Percentiles rank a stretch among this genome's conserved stretches.
phyloP scores from a whole-genome alignment of 495 filamentous ascomycete genomes.

The Friedmanniomyces endolithicus region DNA sequence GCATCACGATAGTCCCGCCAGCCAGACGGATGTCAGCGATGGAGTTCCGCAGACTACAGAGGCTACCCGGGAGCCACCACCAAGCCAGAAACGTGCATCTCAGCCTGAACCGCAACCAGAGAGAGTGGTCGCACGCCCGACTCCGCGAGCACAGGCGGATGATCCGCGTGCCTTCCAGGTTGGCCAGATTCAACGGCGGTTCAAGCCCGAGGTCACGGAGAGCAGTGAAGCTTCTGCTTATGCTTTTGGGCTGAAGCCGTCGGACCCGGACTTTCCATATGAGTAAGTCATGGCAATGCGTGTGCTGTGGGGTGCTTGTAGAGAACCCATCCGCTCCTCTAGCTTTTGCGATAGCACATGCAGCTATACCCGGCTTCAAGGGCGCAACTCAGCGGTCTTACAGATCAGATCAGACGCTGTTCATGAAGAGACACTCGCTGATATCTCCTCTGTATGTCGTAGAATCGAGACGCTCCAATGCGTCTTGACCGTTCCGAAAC shows the following conservation, averaged over 20 bases:
- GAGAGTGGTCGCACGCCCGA: slow-evolving; percentile 46
- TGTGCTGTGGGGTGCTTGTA: too few species aligned
- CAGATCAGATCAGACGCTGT: too few species aligned
- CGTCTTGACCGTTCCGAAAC: slow-evolving; percentile 51
- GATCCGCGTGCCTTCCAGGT: slow-evolving; percentile 68
- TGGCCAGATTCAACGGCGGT: slow-evolving; percentile 61
- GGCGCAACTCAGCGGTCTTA: too few species aligned
- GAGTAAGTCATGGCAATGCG: slow-evolving; percentile 28
- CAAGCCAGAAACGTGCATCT: not conserved
- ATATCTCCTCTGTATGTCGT: too few species aligned
- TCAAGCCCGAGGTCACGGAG: slow-evolving; percentile 45
- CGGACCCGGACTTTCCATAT: slow-evolving; percentile 82
- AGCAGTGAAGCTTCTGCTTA: slow-evolving; percentile 44
- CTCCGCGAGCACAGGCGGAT: slow-evolving; percentile 50
- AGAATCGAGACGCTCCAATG: slow-evolving; percentile 54
- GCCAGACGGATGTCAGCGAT: not conserved
- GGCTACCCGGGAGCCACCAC: too few species aligned
- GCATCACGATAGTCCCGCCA: not conserved
- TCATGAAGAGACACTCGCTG: too few species aligned
- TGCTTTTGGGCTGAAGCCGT: slow-evolving; percentile 54
- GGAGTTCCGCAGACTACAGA: too few species aligned
- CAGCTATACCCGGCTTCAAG: too few species aligned
- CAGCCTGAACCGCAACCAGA: not conserved
- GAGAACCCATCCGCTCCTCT: too few species aligned
- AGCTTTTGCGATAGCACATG: too few species aligned